A percentile compares a stretch with the other conserved stretches of the same genome.
phyloP scores from a whole-genome alignment of 176 grass and related monocot species.

The sorghum (Sorghum bicolor) region DNA sequence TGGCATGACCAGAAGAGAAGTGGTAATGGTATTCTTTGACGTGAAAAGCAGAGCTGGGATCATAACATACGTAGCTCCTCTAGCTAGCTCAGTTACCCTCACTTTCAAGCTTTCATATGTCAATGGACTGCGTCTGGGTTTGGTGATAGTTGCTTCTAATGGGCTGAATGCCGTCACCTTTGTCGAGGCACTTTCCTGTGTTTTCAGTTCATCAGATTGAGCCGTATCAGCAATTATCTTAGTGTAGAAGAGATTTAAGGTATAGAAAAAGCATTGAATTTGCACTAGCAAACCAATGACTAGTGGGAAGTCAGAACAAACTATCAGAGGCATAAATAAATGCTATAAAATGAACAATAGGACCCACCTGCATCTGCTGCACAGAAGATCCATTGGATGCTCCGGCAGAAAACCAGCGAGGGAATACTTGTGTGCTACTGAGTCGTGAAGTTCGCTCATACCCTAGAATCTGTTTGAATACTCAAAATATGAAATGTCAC shows the following conservation, averaged over 20 bases:
- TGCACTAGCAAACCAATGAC: not conserved
- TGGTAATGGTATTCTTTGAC: constrained; percentile 58
- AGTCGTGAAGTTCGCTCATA: constrained; percentile 37
- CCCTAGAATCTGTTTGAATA: constrained; percentile 38
- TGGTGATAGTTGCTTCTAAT: constrained; percentile 46
- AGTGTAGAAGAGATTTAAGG: constrained; percentile 23
- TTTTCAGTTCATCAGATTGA: constrained; percentile 13
- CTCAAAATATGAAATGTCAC: not conserved
- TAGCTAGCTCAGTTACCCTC: constrained; percentile 47
- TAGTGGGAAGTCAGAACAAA: not conserved
- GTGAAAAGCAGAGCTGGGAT: constrained; percentile 48
- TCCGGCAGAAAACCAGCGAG: constrained; percentile 50
- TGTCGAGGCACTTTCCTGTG: constrained; percentile 17
- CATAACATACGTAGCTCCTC: constrained; percentile 50
- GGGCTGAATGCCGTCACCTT: constrained; percentile 69
- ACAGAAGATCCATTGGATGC: constrained; percentile 24
- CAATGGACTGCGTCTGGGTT: constrained; percentile 48
- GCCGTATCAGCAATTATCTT: constrained; percentile 25
- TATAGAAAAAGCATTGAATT: constrained; percentile 2
- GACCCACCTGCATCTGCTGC: constrained; percentile 3
- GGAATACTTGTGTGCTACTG: constrained; percentile 21
- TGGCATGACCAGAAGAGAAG: constrained; percentile 52
- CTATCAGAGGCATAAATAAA: not conserved
- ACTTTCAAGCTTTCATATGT: constrained; percentile 60
- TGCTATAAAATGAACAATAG: too few species aligned